These are phyloP conservation scores for Seiridium cupressi DNA, from an alignment of 2,329 filamentous ascomycete species.

Conservation along the genomic window DNA sequence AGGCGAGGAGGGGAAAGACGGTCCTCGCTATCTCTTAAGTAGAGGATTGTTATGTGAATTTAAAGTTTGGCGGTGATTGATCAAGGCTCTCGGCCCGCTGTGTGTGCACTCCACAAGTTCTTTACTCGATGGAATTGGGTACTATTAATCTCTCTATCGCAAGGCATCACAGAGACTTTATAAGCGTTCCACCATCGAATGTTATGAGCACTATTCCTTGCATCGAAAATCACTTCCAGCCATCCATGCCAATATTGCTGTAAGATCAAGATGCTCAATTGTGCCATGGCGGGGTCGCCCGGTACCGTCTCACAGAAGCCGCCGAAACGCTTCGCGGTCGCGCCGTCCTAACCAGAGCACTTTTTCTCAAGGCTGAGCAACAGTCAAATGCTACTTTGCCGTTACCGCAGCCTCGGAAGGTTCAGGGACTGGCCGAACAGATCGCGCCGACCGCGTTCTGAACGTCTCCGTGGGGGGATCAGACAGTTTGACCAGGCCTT, in stretches of 20 bases:
- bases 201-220: neutral
- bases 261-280: neutral
- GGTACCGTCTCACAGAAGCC: neutral
- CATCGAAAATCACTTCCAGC: neutral
- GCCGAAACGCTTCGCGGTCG: neutral
- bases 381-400: no score
- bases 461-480: neutral
- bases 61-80: neutral
- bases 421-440: no score
- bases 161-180: neutral
- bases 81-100: neutral
- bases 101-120: neutral
- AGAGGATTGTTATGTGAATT: neutral
- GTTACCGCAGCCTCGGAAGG: no score
- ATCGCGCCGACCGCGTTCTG: no score
- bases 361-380: neutral
- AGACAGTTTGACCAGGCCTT: neutral
- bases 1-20: neutral
- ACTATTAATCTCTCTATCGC: neutral
- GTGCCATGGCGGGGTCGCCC: neutral
- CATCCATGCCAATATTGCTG: neutral
- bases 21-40: neutral
- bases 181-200: neutral
- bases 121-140: constrained; percentile 1
- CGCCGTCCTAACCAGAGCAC: neutral